phyloP scores from a whole-genome alignment of 1,139 yeast species.

The Sugiyamaella pinicola region DNA sequence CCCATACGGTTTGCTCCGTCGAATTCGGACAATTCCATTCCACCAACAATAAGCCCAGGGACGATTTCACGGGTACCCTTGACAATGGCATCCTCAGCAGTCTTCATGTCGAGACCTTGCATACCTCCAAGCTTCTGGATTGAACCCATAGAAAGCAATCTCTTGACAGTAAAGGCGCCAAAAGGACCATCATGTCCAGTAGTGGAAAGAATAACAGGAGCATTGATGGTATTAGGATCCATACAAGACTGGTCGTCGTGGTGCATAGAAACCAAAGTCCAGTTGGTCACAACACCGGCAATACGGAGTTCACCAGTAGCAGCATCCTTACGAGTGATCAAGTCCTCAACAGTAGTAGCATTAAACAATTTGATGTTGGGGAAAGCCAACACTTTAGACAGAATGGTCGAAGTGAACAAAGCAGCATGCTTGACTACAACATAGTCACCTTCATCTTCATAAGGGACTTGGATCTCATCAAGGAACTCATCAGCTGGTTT shows the following conservation, averaged over 20 bases:
- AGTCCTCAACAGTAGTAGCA: conserved; percentile 81
- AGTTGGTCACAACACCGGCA: conserved; percentile 81
- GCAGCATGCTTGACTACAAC: conserved; percentile 85
- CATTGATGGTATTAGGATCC: conserved; percentile 83
- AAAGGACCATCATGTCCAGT: conserved; percentile 85
- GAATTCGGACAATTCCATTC: conserved; percentile 79
- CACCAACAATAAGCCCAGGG: conserved; percentile 74
- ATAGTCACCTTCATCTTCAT: conserved; percentile 79
- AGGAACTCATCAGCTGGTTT: conserved; percentile 74
- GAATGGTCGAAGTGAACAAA: conserved; percentile 68
- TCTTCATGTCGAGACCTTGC: conserved; percentile 80
- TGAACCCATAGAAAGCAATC: conserved; percentile 43
- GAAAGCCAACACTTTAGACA: conserved; percentile 67
- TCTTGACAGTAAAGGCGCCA: conserved; percentile 77
- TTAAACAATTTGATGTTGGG: conserved; percentile 78
- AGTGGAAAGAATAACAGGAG: conserved; percentile 69
- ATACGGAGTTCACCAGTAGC: conserved; percentile 57
- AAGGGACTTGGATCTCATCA: conserved; percentile 63
- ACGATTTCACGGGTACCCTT: conserved; percentile 67
- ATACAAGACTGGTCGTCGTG: conserved; percentile 79
- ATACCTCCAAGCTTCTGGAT: conserved; percentile 62
- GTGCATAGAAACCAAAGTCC: conserved; percentile 77
- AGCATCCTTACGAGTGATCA: conserved; percentile 68
- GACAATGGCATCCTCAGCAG: conserved; percentile 76
- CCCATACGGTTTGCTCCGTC: conserved; percentile 84